Base-by-base conservation (phyloP, 31 red algal species). In the Porphyra umbilicalis region DNA sequence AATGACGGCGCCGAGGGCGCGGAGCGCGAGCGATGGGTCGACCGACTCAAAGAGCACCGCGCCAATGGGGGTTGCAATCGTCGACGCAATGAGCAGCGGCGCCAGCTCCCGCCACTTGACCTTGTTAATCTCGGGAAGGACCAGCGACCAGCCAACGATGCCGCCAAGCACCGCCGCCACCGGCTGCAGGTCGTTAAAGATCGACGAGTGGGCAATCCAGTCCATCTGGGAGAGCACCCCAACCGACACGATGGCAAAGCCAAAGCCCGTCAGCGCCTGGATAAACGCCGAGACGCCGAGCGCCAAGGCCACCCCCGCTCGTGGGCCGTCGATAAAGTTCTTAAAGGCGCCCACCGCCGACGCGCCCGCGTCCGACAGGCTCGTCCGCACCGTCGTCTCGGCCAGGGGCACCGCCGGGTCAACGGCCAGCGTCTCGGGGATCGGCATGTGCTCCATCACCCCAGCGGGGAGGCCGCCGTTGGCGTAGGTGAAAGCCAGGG, bases 241-340 rank as follows among this genome's bases (percentile, higher is more conserved):
- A 1, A 95, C 88, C 6, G 85, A 85, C 13, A 95, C 92, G 35
- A 95, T 90, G 75, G 92, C 92, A 79, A 95, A 95, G 32, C 92
- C 92, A 84, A 95, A 95, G 82, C 92, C 92, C 18, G 92, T 91
- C 79, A 95, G 89, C 30, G 88, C 85, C 81, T 95, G 92, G 32
- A 89, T 87, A 34, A 95, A 85, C 76, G 92, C 88, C 16, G 88
- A 88, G 30, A 91, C 38, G 1, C 92, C 92, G 88, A 95, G 83
- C 76, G 84, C 89, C 4, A 88, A 18, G 11, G 92, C 42, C 34
- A 95, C 88, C 0, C 42, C 36, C 34, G 88, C 84, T 76, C 90
- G 86, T 6, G 92, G 92, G 35, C 88, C 92, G 39, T 38, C 67
- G 39, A 91, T 33, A 33, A 86, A 86, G 81, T 67, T 81, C 35